Percentiles rank a stretch among this genome's conserved stretches.
These are phyloP conservation scores for Ceratobasidium sp. DNA, from an alignment of 1,284 basidiomycete genomes.

Conservation along the genomic window DNA sequence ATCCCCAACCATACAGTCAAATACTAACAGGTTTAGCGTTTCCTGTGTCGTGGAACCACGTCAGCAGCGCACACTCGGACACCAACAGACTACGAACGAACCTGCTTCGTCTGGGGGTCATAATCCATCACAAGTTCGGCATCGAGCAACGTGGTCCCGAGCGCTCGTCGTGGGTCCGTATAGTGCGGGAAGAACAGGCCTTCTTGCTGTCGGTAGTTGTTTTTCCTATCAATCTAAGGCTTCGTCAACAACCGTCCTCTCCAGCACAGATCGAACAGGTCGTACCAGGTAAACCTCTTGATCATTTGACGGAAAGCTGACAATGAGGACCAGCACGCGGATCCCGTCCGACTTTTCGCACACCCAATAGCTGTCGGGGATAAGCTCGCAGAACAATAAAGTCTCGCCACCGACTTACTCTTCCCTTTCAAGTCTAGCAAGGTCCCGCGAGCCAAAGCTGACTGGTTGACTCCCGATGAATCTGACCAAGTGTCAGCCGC, in stretches of 20 bases:
- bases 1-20: conserved; percentile 92
- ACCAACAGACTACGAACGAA: conserved; percentile 55
- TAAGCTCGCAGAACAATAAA: conserved; percentile 30
- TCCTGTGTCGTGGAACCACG: conserved; percentile 62
- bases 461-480: conserved; percentile 96
- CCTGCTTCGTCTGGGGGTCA: conserved; percentile 76
- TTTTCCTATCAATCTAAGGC: conserved; percentile 91
- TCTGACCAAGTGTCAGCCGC: conserved; percentile 57
- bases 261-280: conserved; percentile 25
- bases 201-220: conserved; percentile 78
- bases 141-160: conserved; percentile 87
- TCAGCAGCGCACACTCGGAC: not conserved
- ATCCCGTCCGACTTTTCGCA: conserved; percentile 99
- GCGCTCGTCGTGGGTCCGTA: conserved; percentile 70
- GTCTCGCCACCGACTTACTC: conserved; percentile 67
- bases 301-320: conserved; percentile 71
- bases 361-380: conserved; percentile 87
- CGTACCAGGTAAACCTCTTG: conserved; percentile 88
- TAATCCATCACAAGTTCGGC: conserved; percentile 95
- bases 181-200: conserved; percentile 92
- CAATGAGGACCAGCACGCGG: conserved; percentile 87
- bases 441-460: conserved; percentile 77
- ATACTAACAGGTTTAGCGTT: conserved; percentile 84
- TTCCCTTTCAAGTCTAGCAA: conserved; percentile 80
- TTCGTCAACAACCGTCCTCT: not conserved